phyloP scores from a whole-genome alignment of 768 basidiomycete genomes.

The Tylopilus vinaceipallidus region DNA sequence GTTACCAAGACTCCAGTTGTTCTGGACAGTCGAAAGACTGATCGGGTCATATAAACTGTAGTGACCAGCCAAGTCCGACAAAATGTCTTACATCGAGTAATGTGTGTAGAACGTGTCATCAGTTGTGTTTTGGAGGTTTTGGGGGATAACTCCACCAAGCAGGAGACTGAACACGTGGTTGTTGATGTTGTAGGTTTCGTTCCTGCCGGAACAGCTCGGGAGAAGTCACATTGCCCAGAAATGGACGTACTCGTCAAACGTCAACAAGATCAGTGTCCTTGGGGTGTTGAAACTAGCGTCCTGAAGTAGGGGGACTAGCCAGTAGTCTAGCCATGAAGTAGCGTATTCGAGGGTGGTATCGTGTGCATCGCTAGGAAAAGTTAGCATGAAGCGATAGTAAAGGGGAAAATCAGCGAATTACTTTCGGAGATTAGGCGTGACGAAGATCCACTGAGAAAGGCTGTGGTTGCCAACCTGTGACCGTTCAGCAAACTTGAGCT shows the following conservation, averaged over 20 bases:
- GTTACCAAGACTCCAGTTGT: conserved; percentile 60
- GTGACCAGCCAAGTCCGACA: no score
- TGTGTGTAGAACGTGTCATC: conserved; percentile 61
- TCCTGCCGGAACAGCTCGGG: conserved; percentile 10
- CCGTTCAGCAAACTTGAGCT: neutral
- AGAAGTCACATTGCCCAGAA: neutral
- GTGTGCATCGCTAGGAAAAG: conserved; percentile 49
- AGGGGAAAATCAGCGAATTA: conserved; percentile 9
- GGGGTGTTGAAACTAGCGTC: conserved; percentile 52
- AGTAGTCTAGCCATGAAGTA: conserved; percentile 45
- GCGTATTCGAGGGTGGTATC: conserved; percentile 54
- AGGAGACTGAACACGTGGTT: conserved; percentile 49
- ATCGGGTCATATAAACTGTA: neutral
- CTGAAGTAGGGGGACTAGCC: conserved; percentile 49
- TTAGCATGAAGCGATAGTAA: neutral
- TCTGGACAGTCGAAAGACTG: conserved; percentile 49
- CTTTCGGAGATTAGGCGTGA: conserved; percentile 56
- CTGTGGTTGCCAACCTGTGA: conserved; percentile 34
- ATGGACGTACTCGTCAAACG: conserved; percentile 57
- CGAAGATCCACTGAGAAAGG: conserved; percentile 58
- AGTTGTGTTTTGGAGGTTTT: conserved; percentile 38
- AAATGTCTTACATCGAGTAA: conserved; percentile 49
- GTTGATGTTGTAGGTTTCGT: conserved; percentile 35
- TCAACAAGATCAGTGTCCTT: conserved; percentile 55
- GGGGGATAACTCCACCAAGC: conserved; percentile 46